Evolutionary conservation across 2,329 filamentous ascomycete species (phyloP).

Genomic region (Clathrospora elynae): DNA sequence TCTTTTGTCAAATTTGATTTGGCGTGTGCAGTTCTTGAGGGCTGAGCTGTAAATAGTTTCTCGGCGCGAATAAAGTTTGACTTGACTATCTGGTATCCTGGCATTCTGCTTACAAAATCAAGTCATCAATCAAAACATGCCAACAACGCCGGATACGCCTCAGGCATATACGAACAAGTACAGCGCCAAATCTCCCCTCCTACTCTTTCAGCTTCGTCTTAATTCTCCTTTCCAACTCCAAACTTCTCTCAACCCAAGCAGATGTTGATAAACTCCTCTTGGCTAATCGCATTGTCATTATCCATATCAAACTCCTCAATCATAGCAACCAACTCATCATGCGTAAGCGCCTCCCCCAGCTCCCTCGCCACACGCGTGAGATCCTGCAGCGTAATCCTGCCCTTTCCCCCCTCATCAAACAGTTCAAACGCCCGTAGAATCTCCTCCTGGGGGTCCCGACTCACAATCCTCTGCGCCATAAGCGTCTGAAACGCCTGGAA

Average conservation of each 20-base stretch:
- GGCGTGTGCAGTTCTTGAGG: conserved; percentile 11
- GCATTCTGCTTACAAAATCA: neutral
- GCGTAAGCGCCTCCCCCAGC: conserved; percentile 87
- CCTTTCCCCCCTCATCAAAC: conserved; percentile 92
- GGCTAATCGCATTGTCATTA: conserved; percentile 76
- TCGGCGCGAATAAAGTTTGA: conserved; percentile 34
- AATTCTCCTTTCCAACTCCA: neutral
- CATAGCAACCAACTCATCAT: conserved; percentile 93
- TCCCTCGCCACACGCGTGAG: conserved; percentile 85
- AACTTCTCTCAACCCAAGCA: conserved; percentile 54
- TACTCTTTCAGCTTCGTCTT: neutral
- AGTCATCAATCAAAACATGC: neutral
- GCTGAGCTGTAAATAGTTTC: conserved; percentile 47
- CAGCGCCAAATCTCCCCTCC: neutral
- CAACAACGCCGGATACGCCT: conserved; percentile 14
- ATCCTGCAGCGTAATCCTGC: conserved; percentile 87
- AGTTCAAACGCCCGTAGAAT: conserved; percentile 88
- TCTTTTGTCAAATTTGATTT: conserved; percentile 36
- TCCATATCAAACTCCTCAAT: conserved; percentile 97
- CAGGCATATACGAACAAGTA: neutral
- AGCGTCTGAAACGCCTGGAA: conserved; percentile 75
- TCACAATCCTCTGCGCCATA: conserved; percentile 76
- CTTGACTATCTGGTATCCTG: conserved; percentile 5
- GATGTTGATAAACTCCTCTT: conserved; percentile 70
- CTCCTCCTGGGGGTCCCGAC: conserved; percentile 87